Evolutionary conservation across 352 stramenopile genomes (phyloP).

Genomic region (Globisporangium acanthophoron): DNA sequence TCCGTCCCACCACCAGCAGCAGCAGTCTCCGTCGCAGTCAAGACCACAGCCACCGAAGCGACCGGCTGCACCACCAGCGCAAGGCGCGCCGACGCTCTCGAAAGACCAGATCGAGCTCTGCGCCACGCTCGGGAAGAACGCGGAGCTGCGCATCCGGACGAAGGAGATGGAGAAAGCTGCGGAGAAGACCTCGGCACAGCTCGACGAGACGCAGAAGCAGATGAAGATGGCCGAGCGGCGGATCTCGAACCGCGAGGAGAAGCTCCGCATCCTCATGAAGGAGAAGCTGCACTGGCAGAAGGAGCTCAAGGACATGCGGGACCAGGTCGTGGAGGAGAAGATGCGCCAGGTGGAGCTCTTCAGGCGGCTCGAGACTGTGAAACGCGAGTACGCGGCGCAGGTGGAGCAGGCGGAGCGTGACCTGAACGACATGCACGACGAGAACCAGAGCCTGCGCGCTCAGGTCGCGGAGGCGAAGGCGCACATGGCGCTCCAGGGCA

Average conservation of each 20-base stretch:
- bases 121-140: constrained; percentile 52
- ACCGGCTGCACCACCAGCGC: constrained; percentile 1
- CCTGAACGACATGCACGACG: constrained; percentile 24
- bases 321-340: constrained; percentile 65
- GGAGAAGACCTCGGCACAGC: constrained; percentile 33
- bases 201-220: constrained; percentile 54
- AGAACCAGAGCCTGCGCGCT: constrained; percentile 37
- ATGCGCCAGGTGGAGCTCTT: constrained; percentile 66
- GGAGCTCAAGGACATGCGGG: constrained; percentile 48
- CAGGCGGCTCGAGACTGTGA: constrained; percentile 42
- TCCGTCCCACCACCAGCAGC: constrained; percentile 8
- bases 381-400: constrained; percentile 34
- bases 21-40: background rate
- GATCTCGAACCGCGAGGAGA: constrained; percentile 57
- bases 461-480: constrained; percentile 35
- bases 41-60: background rate
- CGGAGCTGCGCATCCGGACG: constrained; percentile 50
- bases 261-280: constrained; percentile 49
- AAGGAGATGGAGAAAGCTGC: constrained; percentile 43
- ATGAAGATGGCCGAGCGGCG: constrained; percentile 51
- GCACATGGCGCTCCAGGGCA: constrained; percentile 35
- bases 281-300: constrained; percentile 71
- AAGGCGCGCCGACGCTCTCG: constrained; percentile 11
- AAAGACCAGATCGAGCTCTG: constrained; percentile 59
- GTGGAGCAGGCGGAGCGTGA: constrained; percentile 29